Evolutionary conservation across 345 rosid species (phyloP), one percentile per base, ranked within the genome.

Genomic region (Barbarea vulgaris): DNA sequence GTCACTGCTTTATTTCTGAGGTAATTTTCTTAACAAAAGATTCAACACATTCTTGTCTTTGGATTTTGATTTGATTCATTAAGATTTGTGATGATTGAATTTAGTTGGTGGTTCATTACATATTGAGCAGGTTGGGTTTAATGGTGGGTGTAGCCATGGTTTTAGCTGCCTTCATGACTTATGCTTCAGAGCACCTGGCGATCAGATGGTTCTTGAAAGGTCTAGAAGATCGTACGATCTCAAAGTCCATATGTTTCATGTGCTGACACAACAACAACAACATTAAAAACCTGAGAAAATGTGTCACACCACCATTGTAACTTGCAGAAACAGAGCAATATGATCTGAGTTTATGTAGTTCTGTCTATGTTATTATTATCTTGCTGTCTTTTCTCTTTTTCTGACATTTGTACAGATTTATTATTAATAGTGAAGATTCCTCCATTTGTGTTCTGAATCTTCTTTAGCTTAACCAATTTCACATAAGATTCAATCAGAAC

Each of bases 101-200:
- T 6, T 37, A 25, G 60, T 67, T 47, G 6, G 19, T 75, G 54
- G 10, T 22, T 63, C 42, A 3, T 31, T 72, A 44, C 9, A 24
- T 12, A 47, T 53, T 55, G 69, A 64, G 56, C 92, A 91, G 97
- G 85, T 77, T 94, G 75, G 96, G 93, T 39, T 67, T 87, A 77
- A 93, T 94, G 95, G 96, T 85, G 42, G 89, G 67, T 5, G 93
- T 92, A 77, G 95, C 89, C 71, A 72, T 94, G 30, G 52, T 87
- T 69, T 73, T 94, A 73, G 91, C 91, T 69, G 85, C 96, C 72
- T 88, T 85, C 85, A 88, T 94, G 96, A 85, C 97, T 65, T 90
- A 94, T 67, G 95, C 92, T 19, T 72, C 97, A 4, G 97, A 90
- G 86, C 93, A 88, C 73, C 96, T 94, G 1, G 89, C 93, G 1